These are phyloP conservation scores for Cocos nucifera DNA, from an alignment of 176 grass and related monocot genomes.

Conservation along the genomic window DNA sequence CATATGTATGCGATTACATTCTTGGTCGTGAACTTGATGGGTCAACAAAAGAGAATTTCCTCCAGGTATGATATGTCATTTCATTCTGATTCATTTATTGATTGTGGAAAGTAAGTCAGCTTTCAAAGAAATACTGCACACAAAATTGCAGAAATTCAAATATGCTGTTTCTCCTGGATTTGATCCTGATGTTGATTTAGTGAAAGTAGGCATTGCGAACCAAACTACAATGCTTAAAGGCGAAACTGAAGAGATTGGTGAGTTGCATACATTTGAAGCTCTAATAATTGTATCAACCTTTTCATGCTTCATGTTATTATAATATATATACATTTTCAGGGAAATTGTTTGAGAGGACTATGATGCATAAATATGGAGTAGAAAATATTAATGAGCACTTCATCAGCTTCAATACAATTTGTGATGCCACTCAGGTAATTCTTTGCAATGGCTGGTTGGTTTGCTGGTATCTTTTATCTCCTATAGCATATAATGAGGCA, in stretches of 20 bases:
- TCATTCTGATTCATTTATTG: background rate
- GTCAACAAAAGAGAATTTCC: slow-evolving; percentile 76
- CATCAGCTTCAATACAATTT: slow-evolving; percentile 90
- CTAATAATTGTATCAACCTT: background rate
- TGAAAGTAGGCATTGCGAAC: slow-evolving; percentile 91
- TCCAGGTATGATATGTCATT: slow-evolving; percentile 41
- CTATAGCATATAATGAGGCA: too few relatives aligned
- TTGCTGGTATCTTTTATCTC: too few relatives aligned
- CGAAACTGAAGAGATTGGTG: slow-evolving; percentile 97
- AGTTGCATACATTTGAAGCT: background rate
- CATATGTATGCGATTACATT: slow-evolving; percentile 89
- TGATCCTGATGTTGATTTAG: slow-evolving; percentile 89
- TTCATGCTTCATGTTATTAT: background rate
- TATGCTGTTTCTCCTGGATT: slow-evolving; percentile 74
- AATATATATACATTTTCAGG: slow-evolving; percentile 30
- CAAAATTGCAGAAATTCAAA: slow-evolving; percentile 78
- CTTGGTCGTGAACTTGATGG: slow-evolving; percentile 86
- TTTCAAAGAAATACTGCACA: slow-evolving; percentile 1
- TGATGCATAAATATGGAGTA: slow-evolving; percentile 85
- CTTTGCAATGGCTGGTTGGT: background rate
- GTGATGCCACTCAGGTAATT: slow-evolving; percentile 93
- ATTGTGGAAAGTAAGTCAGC: slow-evolving; percentile 1
- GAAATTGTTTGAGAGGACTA: slow-evolving; percentile 84
- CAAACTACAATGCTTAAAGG: slow-evolving; percentile 99
- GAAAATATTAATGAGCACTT: slow-evolving; percentile 84